Base-by-base conservation (phyloP, 306 rosid genomes). In the Alnus rubra region DNA sequence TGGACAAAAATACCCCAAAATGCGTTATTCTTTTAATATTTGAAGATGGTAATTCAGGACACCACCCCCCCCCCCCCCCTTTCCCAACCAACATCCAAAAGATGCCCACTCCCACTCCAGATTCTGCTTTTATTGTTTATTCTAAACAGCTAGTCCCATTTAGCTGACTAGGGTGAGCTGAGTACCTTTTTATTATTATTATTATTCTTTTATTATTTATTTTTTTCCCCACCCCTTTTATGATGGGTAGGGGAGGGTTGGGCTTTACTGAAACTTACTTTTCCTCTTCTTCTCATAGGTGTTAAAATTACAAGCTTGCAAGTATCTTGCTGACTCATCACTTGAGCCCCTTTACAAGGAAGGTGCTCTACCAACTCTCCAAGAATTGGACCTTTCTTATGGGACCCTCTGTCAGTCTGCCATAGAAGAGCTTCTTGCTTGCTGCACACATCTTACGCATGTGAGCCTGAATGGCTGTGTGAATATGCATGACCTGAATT, bases 381-480 rank as follows among this genome's bases (percentile, higher is more conserved):
- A 93, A 80, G 99, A 96, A 87, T 82, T 96, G 81, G 98, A 96
- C 84, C 84, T 96, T 81, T 96, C 99, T 45, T 96, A 96, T 72
- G 98, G 96, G 82, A 89, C 94, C 51, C 87, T 96, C 3, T 90
- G 98, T 83, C 99, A 93, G 75, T 87, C 94, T 73, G 96, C 99
- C 48, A 96, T 96, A 55, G 99, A 96, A 79, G 98, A 96, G 87
- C 99, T 96, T 86, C 94, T 96, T 75, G 88, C 97, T 76, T 91
- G 97, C 84, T 91, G 99, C 86, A 89, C 85, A 0, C 98, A 87
- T 82, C 94, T 96, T 35, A 96, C 94, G 14, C 99, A 87, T 75
- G 90, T 96, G 90, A 96, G 98, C 92, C 83, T 96, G 88, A 96
- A 93, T 87, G 99, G 99, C 79, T 96, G 99, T 84, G 90, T 76